A percentile compares a stretch with the other conserved stretches of the same genome.
Conservation (phyloP, 2,329 filamentous ascomycete species). For the Fusarium ramigenum region DNA sequence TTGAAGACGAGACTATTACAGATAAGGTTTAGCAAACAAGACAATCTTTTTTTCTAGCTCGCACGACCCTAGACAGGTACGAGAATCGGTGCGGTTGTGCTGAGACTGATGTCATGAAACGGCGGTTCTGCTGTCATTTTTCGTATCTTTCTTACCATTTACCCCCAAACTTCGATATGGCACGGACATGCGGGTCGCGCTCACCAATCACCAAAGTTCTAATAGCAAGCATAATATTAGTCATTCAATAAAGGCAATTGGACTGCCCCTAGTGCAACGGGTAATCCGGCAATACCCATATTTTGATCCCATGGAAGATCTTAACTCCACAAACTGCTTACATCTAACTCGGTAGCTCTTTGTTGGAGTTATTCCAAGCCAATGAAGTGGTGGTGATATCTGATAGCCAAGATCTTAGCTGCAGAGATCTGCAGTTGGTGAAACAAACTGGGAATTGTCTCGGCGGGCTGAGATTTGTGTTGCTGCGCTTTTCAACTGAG, state of each 20-base stretch:
- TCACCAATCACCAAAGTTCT: background rate
- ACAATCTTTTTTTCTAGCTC: background rate
- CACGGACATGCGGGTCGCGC: background rate
- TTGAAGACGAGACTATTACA: background rate
- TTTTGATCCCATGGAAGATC: background rate
- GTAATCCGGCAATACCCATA: background rate
- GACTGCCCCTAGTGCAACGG: background rate
- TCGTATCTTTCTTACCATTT: background rate
- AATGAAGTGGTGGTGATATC: background rate
- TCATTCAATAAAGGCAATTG: background rate
- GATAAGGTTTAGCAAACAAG: background rate
- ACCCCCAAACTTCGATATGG: no score
- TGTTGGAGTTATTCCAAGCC: background rate
- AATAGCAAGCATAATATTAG: background rate
- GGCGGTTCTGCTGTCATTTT: background rate
- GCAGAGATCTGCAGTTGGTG: background rate
- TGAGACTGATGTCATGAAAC: background rate
- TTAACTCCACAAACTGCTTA: background rate
- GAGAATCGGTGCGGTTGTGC: background rate
- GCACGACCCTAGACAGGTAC: background rate
- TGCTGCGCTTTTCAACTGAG: background rate
- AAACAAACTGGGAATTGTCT: background rate
- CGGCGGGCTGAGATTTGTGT: background rate
- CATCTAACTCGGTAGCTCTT: no score
- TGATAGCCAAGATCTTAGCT: background rate